These are phyloP conservation scores for Trichoderma sp. DNA, from an alignment of 2,329 filamentous ascomycete genomes.

Conservation along the genomic window DNA sequence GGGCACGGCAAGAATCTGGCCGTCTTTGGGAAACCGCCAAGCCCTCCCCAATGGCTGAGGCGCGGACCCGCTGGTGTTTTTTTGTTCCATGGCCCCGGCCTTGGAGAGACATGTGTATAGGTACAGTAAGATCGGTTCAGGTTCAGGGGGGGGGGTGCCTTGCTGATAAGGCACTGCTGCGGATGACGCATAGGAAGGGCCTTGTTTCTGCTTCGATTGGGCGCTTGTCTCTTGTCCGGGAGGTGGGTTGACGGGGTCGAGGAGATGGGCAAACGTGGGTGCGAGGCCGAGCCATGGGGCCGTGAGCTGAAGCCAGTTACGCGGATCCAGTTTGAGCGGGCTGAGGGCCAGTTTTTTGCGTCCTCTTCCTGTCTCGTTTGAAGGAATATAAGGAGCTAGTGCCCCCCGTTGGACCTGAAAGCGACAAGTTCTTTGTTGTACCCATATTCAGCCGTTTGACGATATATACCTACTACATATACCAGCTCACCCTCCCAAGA, in stretches of 20 bases:
- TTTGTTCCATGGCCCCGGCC: background rate
- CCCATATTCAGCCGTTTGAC: background rate
- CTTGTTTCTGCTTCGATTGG: background rate
- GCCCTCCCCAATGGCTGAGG: background rate
- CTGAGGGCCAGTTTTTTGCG: background rate
- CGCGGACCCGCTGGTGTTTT: background rate
- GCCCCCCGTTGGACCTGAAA: background rate
- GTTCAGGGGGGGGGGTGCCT: background rate
- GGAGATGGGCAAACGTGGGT: background rate
- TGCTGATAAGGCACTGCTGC: background rate
- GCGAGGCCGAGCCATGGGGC: background rate
- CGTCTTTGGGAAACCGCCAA: background rate
- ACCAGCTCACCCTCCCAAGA: background rate
- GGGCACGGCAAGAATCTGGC: background rate
- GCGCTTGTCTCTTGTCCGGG: background rate
- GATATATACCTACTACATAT: background rate
- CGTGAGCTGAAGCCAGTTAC: background rate
- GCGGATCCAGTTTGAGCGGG: background rate
- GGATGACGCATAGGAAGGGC: background rate
- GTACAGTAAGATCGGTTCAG: background rate
- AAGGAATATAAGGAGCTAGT: background rate
- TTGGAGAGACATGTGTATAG: background rate
- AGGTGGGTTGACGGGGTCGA: background rate
- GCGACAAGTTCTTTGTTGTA: background rate
- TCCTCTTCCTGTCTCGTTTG: background rate